Base-by-base conservation (phyloP, 2,329 filamentous ascomycete genomes). In the Hymenoscyphus scutula region DNA sequence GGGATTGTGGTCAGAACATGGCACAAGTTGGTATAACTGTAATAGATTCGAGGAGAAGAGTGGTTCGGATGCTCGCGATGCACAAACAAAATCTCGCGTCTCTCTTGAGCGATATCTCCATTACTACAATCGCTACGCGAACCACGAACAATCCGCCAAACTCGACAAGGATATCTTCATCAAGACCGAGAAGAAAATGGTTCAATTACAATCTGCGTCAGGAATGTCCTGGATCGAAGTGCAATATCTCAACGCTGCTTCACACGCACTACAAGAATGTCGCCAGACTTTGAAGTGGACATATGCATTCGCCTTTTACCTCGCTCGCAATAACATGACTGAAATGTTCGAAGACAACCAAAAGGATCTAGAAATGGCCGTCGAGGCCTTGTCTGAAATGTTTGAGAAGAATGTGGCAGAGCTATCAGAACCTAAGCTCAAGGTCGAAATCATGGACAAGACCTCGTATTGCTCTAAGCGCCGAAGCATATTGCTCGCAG, bases 251-350 rank as follows among this genome's bases (percentile, higher is more conserved):
- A 91, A 97, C 72, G 89, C 91, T 1, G 95, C 95, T 0, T 97
- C 93, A 0, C 92, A 97, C 74, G 92, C 94, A 2, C 83, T 99
- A 17, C 94, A 98, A 78, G 92, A 92, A 55, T 99, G 95, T 77
- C 90, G 95, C n/a, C 94, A 98, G 78, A 99, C 95, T 0, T 82
- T 99, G 5, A 99, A 99, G 79, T 99, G 95, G 95, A 99, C 95
- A 0, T 99, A 99, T 72, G 95, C 95, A 0, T 99, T 99, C 77
- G 95, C 95, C 0, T 99, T 95, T 75, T 99, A 99, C 74, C 86
- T 99, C n/a, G 89, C 89, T 2, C 88, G 92, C 61, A 98, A 97
- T 81, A 98, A 99, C 73, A 80, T 95, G 61, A 98, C 95, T 0
- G 91, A 94, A 74, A 98, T 99, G 60, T 99, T 99, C 64, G 95